Percentiles rank a stretch among this genome's conserved stretches.
Conservation (phyloP, 2,329 filamentous ascomycete genomes). For the Alternaria triticimaculans region DNA sequence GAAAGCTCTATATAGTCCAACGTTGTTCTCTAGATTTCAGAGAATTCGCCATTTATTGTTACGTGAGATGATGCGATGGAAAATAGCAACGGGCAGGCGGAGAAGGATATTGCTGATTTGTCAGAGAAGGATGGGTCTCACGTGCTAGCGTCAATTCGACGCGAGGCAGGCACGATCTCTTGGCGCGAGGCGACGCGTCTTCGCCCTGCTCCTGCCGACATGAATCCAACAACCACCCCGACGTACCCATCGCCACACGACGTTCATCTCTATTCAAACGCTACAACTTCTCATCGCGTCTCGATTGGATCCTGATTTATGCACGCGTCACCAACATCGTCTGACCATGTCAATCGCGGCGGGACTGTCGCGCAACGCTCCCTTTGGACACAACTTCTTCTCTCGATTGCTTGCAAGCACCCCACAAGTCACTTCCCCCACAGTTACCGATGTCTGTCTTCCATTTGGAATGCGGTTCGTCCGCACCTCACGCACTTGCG, state of each 20-base stretch:
- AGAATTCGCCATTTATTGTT: background rate
- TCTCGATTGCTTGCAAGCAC: constrained; percentile 43
- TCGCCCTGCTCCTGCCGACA: background rate
- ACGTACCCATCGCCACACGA: constrained; percentile 21
- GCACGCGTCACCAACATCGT: constrained; percentile 15
- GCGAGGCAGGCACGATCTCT: background rate
- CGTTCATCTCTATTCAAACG: constrained; percentile 8
- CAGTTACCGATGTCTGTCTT: constrained; percentile 79
- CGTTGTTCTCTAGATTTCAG: background rate
- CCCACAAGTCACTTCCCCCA: constrained; percentile 76
- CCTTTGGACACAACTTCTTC: constrained; percentile 30
- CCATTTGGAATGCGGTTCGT: constrained; percentile 62
- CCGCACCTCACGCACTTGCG: constrained; percentile 50
- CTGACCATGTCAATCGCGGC: constrained; percentile 38
- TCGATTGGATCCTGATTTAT: constrained; percentile 21
- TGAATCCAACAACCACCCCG: constrained; percentile 20
- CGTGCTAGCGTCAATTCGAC: constrained; percentile 5
- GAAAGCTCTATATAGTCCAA: background rate
- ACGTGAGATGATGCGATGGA: background rate
- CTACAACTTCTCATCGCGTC: constrained; percentile 3
- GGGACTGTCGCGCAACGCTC: constrained; percentile 34
- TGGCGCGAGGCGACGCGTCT: constrained; percentile 21
- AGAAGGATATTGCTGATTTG: constrained; percentile 10
- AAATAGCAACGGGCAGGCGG: background rate
- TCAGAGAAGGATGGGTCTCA: constrained; percentile 1